Conservation (phyloP, 2,329 filamentous ascomycete species). For the Clonostachys solani region DNA sequence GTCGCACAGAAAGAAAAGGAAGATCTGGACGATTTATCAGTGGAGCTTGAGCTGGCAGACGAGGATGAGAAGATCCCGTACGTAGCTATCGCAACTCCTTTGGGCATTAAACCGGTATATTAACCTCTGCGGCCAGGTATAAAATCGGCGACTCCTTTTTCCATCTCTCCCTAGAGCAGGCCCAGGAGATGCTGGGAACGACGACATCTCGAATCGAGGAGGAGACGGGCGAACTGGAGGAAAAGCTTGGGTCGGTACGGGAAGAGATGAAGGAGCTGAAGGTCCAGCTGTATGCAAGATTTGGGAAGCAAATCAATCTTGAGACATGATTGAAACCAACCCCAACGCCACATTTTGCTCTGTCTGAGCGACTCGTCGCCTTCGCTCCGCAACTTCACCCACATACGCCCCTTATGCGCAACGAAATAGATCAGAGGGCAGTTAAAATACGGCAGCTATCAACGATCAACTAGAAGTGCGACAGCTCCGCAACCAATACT, state of each 20-base stretch:
- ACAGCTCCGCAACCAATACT: no score
- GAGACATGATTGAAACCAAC: constrained; percentile 58
- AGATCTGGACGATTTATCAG: constrained; percentile 88
- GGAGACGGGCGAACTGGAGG: constrained; percentile 72
- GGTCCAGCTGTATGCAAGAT: constrained; percentile 87
- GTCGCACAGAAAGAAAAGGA: constrained; percentile 87
- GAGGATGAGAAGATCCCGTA: constrained; percentile 93
- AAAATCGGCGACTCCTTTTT: constrained; percentile 97
- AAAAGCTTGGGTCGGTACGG: constrained; percentile 67
- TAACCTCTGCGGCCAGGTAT: constrained; percentile 55
- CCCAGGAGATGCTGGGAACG: constrained; percentile 75
- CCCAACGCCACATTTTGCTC: no score
- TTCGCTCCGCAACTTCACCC: no score
- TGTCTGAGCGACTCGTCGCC: no score
- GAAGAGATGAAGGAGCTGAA: constrained; percentile 91
- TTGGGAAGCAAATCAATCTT: constrained; percentile 94
- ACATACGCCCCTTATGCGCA: no score
- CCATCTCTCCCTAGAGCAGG: constrained; percentile 76
- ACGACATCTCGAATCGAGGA: constrained; percentile 71
- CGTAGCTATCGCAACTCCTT: constrained; percentile 21
- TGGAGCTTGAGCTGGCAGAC: constrained; percentile 88
- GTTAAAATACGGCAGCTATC: no score
- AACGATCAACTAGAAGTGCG: no score
- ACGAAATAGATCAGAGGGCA: no score
- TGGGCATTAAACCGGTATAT: constrained; percentile 1